Base-by-base conservation (phyloP, 2,329 filamentous ascomycete genomes). In the Pseudogymnoascus sp. region DNA sequence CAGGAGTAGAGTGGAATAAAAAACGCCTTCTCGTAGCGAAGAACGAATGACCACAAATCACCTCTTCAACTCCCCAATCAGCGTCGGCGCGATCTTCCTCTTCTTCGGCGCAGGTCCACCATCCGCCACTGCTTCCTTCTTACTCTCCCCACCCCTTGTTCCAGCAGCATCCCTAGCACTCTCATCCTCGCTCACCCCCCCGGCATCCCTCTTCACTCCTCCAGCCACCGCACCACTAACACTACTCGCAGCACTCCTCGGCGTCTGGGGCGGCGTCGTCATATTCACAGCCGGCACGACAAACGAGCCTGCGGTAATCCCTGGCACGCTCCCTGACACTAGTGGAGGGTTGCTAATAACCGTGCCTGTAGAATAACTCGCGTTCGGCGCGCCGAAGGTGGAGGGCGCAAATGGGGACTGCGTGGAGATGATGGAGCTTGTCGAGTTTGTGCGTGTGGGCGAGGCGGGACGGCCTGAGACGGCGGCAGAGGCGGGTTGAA, bases 251-350 rank as follows among this genome's bases (percentile, higher is more conserved):
- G 83, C 80, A 69, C 83, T 84, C 60, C 84, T 81, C 5, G 93
- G 93, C 2, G 93, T 97, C 73, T 96, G 89, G 0, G 93, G 94
- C 2, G 94, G 93, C 6, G 93, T 97, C 38, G 90, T 91, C 69
- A 96, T 84, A 0, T 92, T 90, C 45, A 95, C 77, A 0, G 82
- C 80, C 0, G 79, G 78, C 2, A 84, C 77, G 3, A 75, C 75
- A 23, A 69, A 70, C 12, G 77, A 73, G n/a, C 74, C 73, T 1
- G 59, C 49, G 11, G 90, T 86, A 25, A 96, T 84, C 60, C 87
- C 82, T 0, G 92, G 91, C 14, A 96, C 82, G 61, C 82, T 90
- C 12, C 91, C 89, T 33, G 91, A 82, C 7, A 90, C 89, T 0
- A 94, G 85, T 0, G 90, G 86, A 1, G 91, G 90, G 61, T 92